Percentiles rank a stretch among this genome's conserved stretches.
Evolutionary conservation across 2,329 filamentous ascomycete species (phyloP).

Genomic region (Hypoxylon sp.): DNA sequence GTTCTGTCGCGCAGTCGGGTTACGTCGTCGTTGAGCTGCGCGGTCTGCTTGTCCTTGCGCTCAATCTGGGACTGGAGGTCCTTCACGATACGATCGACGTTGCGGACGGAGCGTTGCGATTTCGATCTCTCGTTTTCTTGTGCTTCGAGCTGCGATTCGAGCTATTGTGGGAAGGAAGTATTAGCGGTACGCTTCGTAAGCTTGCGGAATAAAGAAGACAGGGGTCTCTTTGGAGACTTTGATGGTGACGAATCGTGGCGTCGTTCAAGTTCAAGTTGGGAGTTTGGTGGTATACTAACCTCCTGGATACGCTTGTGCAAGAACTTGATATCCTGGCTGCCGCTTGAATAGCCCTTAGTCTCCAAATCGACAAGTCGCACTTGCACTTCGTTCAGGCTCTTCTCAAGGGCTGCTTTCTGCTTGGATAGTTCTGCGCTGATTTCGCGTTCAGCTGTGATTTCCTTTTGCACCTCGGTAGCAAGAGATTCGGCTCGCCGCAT

Average conservation of each 20-base stretch:
- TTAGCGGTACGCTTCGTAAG: conserved; percentile 51
- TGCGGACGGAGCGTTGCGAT: conserved; percentile 89
- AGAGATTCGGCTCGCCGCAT: conserved; percentile 95
- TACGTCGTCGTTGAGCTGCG: conserved; percentile 86
- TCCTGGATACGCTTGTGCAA: conserved; percentile 95
- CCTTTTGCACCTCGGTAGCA: conserved; percentile 90
- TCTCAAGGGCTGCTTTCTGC: conserved; percentile 91
- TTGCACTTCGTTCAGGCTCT: conserved; percentile 90
- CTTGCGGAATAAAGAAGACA: conserved; percentile 45
- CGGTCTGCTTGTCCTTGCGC: conserved; percentile 89
- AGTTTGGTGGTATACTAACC: conserved; percentile 68
- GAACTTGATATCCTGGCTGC: conserved; percentile 95
- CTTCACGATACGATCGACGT: conserved; percentile 93
- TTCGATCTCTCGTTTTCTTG: conserved; percentile 84
- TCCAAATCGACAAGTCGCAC: conserved; percentile 92
- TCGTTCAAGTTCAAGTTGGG: conserved; percentile 23
- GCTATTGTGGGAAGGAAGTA: conserved; percentile 65
- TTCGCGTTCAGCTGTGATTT: conserved; percentile 89
- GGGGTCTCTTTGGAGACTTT: conserved; percentile 40
- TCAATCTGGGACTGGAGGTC: conserved; percentile 94
- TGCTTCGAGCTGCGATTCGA: conserved; percentile 88
- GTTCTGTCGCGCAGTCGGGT: conserved; percentile 89
- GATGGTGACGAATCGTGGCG: conserved; percentile 25
- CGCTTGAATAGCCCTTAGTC: conserved; percentile 95
- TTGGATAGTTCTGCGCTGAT: conserved; percentile 85